Conservation (phyloP, 139 green algal genomes). For the Asterochloris erici region DNA sequence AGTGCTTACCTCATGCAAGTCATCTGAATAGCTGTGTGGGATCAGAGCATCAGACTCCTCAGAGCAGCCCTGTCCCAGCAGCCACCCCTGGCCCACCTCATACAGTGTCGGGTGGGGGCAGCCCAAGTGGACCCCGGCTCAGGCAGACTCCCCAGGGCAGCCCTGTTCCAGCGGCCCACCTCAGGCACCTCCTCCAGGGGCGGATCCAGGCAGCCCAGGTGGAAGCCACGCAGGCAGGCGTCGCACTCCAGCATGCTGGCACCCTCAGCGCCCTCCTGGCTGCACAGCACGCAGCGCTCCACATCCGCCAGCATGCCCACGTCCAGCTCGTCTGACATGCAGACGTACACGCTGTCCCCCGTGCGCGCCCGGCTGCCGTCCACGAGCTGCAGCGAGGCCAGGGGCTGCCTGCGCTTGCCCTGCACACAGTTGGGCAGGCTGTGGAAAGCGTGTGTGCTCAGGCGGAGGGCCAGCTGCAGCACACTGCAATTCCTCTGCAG, state of each 20-base stretch:
- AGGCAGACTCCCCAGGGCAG: neutral
- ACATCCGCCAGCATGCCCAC: constrained; percentile 3
- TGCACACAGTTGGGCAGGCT: neutral
- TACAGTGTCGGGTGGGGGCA: neutral
- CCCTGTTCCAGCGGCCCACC: constrained; percentile 16
- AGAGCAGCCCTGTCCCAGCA: neutral
- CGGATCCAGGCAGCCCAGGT: constrained; percentile 79
- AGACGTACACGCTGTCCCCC: constrained; percentile 5
- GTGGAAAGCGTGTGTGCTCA: neutral
- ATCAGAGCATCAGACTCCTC: neutral
- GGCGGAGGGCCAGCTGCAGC: neutral
- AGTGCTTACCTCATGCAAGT: neutral
- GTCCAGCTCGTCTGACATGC: constrained; percentile 5
- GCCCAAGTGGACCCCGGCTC: neutral
- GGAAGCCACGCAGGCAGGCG: constrained; percentile 82
- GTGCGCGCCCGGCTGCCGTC: neutral
- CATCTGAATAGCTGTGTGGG: neutral
- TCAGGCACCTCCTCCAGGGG: constrained; percentile 69
- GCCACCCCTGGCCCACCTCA: too few relatives aligned
- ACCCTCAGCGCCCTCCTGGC: constrained; percentile 7
- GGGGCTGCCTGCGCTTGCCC: neutral
- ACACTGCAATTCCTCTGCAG: too few relatives aligned
- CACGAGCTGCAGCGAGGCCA: neutral
- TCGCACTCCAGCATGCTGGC: constrained; percentile 85
- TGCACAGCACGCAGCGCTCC: constrained; percentile 14